Evolutionary conservation across 2,329 filamentous ascomycete genomes (phyloP).

Genomic region (Paecilomyces dactylethromorphus): DNA sequence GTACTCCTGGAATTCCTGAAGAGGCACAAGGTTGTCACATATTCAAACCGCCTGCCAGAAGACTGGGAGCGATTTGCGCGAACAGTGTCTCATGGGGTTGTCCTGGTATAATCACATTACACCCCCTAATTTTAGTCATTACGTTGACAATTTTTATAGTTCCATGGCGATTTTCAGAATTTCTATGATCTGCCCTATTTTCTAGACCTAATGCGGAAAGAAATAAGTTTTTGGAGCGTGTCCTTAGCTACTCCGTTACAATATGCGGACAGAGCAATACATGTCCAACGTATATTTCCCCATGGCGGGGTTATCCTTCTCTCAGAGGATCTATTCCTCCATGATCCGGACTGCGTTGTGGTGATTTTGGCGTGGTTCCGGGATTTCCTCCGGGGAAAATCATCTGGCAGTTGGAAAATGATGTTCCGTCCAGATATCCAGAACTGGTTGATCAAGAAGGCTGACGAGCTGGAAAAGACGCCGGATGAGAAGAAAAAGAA

Average conservation of each 20-base stretch:
- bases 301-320: conserved; percentile 31
- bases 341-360: conserved; percentile 20
- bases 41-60: conserved; percentile 20
- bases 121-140: background rate
- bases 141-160: conserved; percentile 12
- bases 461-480: conserved; percentile 5
- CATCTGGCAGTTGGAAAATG: conserved; percentile 28
- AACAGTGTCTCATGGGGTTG: conserved; percentile 18
- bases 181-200: conserved; percentile 23
- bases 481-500: conserved; percentile 7
- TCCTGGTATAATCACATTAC: conserved; percentile 22
- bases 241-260: conserved; percentile 21
- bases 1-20: conserved; percentile 19
- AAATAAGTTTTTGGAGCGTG: conserved; percentile 29
- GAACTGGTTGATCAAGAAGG: conserved; percentile 22
- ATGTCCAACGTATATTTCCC: conserved; percentile 32
- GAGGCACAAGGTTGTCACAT: conserved; percentile 17
- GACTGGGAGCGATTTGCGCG: conserved; percentile 31
- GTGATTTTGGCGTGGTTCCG: conserved; percentile 32
- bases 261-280: conserved; percentile 11
- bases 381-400: conserved; percentile 12
- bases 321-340: conserved; percentile 33
- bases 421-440: conserved; percentile 31
- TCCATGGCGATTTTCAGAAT: conserved; percentile 28
- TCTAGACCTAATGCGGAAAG: conserved; percentile 13